A percentile compares a stretch with the other conserved stretches of the same genome.
Conservation (phyloP, 192 early-diverging fungal species). For the Gonapodya prolifera region DNA sequence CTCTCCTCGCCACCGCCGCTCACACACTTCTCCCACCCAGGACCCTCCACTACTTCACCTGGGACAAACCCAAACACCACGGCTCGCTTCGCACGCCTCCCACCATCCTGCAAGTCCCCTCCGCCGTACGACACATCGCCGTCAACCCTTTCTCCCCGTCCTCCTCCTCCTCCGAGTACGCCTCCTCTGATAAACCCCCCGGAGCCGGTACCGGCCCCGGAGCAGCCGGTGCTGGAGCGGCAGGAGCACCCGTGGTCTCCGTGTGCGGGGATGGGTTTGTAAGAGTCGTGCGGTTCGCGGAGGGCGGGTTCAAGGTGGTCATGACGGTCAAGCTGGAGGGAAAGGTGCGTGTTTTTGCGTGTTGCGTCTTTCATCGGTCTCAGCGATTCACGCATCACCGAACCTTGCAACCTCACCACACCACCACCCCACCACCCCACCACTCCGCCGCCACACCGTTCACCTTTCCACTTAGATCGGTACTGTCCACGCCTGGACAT, state of each 20-base stretch:
- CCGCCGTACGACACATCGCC: neutral
- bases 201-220: neutral
- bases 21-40: neutral
- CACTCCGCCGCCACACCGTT: too few species aligned
- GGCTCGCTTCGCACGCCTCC: neutral
- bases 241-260: neutral
- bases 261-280: neutral
- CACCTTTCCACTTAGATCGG: neutral
- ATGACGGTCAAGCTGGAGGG: neutral
- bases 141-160: neutral
- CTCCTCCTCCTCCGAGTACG: neutral
- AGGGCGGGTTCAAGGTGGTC: neutral
- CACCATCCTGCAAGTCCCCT: neutral
- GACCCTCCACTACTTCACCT: neutral
- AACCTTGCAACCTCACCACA: too few species aligned
- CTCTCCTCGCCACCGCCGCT: neutral
- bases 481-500: neutral
- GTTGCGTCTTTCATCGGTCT: neutral
- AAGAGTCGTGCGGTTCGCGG: neutral
- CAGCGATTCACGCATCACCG: too few species aligned
- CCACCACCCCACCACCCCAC: too few species aligned
- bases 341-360: neutral
- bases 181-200: neutral
- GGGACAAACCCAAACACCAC: neutral
- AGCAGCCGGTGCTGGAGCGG: neutral